These are phyloP conservation scores for Moesziomyces sp. DNA, from an alignment of 1,284 basidiomycete genomes.

Conservation along the genomic window DNA sequence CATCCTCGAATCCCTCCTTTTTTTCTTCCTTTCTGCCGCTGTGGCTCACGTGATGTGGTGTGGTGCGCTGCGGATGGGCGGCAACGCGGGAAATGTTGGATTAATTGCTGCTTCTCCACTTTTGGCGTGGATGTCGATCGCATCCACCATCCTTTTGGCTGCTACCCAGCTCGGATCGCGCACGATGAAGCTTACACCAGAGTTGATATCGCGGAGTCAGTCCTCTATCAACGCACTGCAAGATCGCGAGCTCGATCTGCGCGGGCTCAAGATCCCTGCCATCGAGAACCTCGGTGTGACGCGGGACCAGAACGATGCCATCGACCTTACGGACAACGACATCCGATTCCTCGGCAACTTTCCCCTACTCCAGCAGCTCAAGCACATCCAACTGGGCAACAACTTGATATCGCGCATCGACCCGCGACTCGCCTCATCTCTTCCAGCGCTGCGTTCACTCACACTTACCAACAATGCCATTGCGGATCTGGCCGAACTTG, in stretches of 20 bases:
- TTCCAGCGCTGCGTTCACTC: slow-evolving; percentile 84
- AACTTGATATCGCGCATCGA: slow-evolving; percentile 87
- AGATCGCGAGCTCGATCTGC: slow-evolving; percentile 81
- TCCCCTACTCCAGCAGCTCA: slow-evolving; percentile 81
- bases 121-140: not conserved
- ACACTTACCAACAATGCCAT: slow-evolving; percentile 69
- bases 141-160: not conserved
- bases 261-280: slow-evolving; percentile 86
- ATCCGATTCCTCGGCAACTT: slow-evolving; percentile 88
- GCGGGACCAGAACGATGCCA: slow-evolving; percentile 92
- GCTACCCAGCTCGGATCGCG: not conserved
- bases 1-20: not conserved
- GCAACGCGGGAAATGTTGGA: slow-evolving; percentile 4
- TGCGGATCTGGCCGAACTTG: slow-evolving; percentile 81
- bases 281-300: slow-evolving; percentile 99
- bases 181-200: slow-evolving; percentile 88
- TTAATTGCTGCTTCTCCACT: slow-evolving; percentile 34
- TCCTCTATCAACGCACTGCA: slow-evolving; percentile 88
- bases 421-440: slow-evolving; percentile 79
- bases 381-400: slow-evolving; percentile 84
- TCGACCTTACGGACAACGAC: slow-evolving; percentile 96
- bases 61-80: not conserved
- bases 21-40: slow-evolving; percentile 1
- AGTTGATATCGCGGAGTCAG: slow-evolving; percentile 81
- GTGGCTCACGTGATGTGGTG: slow-evolving; percentile 31